A percentile compares a stretch with the other conserved stretches of the same genome.
phyloP scores from a whole-genome alignment of 768 basidiomycete species.

The Psilocybe subaeruginosa region DNA sequence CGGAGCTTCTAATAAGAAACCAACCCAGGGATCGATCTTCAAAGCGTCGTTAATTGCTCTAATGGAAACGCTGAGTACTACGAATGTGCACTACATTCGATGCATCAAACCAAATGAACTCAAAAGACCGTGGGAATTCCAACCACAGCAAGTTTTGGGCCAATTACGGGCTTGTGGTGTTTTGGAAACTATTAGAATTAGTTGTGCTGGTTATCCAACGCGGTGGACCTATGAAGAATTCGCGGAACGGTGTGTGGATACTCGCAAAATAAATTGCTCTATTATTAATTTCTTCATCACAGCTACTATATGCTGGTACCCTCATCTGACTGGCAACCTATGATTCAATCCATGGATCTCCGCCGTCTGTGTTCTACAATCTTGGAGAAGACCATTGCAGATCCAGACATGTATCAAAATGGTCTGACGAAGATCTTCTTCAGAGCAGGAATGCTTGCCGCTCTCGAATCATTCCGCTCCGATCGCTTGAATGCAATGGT shows the following conservation, averaged over 20 bases:
- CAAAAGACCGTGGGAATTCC: slow-evolving; percentile 96
- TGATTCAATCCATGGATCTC: slow-evolving; percentile 83
- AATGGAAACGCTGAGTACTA: slow-evolving; percentile 97
- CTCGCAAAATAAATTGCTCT: neutral
- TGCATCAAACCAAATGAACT: slow-evolving; percentile 99
- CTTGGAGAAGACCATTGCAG: slow-evolving; percentile 84
- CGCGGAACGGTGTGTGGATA: slow-evolving; percentile 80
- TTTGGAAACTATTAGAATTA: slow-evolving; percentile 96
- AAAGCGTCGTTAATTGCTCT: slow-evolving; percentile 90
- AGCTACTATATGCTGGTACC: slow-evolving; percentile 98
- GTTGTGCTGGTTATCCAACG: slow-evolving; percentile 98
- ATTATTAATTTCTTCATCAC: slow-evolving; percentile 8
- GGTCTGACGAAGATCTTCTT: slow-evolving; percentile 99
- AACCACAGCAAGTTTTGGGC: slow-evolving; percentile 91
- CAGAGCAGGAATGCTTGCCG: slow-evolving; percentile 97
- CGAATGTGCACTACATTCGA: slow-evolving; percentile 98
- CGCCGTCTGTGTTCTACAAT: slow-evolving; percentile 82
- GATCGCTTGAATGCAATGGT: slow-evolving; percentile 88
- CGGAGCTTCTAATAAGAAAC: slow-evolving; percentile 80
- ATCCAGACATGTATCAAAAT: slow-evolving; percentile 95
- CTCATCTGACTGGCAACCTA: slow-evolving; percentile 83
- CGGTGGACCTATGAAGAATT: slow-evolving; percentile 99
- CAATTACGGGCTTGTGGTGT: slow-evolving; percentile 99
- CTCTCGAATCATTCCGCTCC: slow-evolving; percentile 88
- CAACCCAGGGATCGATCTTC: slow-evolving; percentile 98